Base-by-base conservation (phyloP, 495 filamentous ascomycete genomes). In the Penicillium alfredii region DNA sequence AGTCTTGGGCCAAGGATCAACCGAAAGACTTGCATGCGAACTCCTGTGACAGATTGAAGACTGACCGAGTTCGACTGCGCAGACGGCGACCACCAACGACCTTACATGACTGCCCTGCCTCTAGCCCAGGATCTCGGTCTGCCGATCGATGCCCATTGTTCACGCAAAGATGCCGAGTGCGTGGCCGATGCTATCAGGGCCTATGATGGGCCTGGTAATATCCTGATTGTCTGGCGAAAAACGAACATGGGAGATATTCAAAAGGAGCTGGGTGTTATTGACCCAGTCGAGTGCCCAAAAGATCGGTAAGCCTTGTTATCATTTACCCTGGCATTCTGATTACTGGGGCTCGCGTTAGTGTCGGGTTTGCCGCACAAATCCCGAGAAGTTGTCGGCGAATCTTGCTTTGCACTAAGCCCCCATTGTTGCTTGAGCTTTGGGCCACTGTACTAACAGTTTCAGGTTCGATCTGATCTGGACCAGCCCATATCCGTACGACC, bases 381-480 rank as follows among this genome's bases (percentile, higher is more conserved):
- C n/a, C n/a, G n/a, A n/a, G n/a, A n/a, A n/a, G n/a, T n/a, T n/a
- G n/a, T n/a, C n/a, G n/a, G n/a, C n/a, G n/a, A n/a, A n/a, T 8
- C 5, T 25, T 25, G 8, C 5, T 25, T 25, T 25, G 23, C 23
- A 25, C 11, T 25, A 25, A 9, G 23, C 11, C n/a, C n/a, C n/a
- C n/a, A n/a, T n/a, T n/a, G n/a, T n/a, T n/a, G n/a, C n/a, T n/a
- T n/a, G n/a, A n/a, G n/a, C n/a, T n/a, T n/a, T n/a, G n/a, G n/a
- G n/a, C n/a, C n/a, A n/a, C n/a, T n/a, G 13, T 37, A 25, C 38
- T 49, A 16, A 58, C 41, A 18, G 18, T 11, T 5, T 35, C 27
- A 65, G 61, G 17, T 73, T 56, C 30, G 61, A 74, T 32, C 24
- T 74, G 11, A 69, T 74, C 32, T 74, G 71, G 71, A 72, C 65